phyloP scores from a whole-genome alignment of 352 stramenopile genomes.

The Pythium grandisporangium region DNA sequence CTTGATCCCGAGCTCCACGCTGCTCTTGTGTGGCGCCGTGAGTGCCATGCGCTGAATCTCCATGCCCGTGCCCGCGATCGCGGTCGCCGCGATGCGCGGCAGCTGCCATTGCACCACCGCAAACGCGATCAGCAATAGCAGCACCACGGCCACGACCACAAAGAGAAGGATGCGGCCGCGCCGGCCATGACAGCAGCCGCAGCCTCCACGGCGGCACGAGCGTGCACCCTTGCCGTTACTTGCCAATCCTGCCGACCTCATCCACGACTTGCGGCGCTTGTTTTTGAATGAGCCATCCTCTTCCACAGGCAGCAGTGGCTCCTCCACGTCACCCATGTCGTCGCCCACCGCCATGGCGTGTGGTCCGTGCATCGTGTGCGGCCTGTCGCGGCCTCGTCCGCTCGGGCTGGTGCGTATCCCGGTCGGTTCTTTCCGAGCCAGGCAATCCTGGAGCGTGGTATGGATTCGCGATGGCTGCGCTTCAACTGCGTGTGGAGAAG shows the following conservation, averaged over 20 bases:
- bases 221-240: not conserved
- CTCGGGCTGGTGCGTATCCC: too few relatives aligned
- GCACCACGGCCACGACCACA: slow-evolving; percentile 3
- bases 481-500: too few relatives aligned
- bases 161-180: slow-evolving; percentile 4
- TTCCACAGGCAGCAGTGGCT: not conserved
- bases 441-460: too few relatives aligned
- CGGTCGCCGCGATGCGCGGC: slow-evolving; percentile 32
- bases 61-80: slow-evolving; percentile 56
- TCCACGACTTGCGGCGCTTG: not conserved
- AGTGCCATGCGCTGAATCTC: slow-evolving; percentile 49
- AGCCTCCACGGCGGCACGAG: too few relatives aligned
- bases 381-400: not conserved
- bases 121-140: slow-evolving; percentile 17
- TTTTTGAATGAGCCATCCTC: not conserved
- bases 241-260: too few relatives aligned
- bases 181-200: too few relatives aligned
- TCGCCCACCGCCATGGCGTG: too few relatives aligned
- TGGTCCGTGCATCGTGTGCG: not conserved
- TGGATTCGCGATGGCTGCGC: too few relatives aligned
- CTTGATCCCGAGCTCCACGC: slow-evolving; percentile 37
- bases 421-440: too few relatives aligned
- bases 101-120: slow-evolving; percentile 42
- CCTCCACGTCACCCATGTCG: not conserved
- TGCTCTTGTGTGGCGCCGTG: slow-evolving; percentile 18